phyloP scores from a whole-genome alignment of 176 grass and related monocot genomes.

The Echinochloa phyllopogon region DNA sequence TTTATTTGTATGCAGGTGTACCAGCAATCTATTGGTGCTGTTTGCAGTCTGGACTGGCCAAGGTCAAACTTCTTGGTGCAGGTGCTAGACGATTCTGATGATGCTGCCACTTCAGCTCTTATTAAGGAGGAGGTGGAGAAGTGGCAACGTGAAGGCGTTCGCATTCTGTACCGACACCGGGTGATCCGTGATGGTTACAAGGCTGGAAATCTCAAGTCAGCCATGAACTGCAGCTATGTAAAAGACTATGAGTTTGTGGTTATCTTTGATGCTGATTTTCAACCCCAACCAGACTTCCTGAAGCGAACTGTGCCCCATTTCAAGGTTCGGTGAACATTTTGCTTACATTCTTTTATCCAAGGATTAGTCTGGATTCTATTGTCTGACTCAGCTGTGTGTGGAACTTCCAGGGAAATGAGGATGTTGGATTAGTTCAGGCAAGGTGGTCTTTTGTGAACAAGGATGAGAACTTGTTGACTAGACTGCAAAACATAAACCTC shows the following conservation, averaged over 20 bases:
- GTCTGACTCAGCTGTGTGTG: background rate
- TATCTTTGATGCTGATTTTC: conserved; percentile 95
- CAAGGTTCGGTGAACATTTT: conserved; percentile 57
- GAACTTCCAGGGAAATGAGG: conserved; percentile 72
- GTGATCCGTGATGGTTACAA: conserved; percentile 84
- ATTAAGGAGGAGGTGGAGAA: conserved; percentile 85
- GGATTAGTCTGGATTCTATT: background rate
- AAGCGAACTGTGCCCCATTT: conserved; percentile 96
- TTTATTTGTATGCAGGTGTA: conserved; percentile 75
- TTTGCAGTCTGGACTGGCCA: conserved; percentile 90
- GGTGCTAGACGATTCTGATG: conserved; percentile 85
- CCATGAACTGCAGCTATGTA: conserved; percentile 91
- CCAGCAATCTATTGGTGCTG: conserved; percentile 88
- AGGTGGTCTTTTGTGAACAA: conserved; percentile 95
- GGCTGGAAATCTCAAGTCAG: conserved; percentile 92
- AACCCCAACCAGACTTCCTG: conserved; percentile 90
- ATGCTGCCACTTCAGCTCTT: conserved; percentile 63
- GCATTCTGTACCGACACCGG: conserved; percentile 80
- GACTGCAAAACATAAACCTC: conserved; percentile 92
- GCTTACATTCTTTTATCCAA: background rate
- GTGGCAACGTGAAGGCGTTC: conserved; percentile 74
- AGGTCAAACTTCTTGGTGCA: conserved; percentile 77
- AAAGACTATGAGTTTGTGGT: conserved; percentile 90
- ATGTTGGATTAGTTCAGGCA: conserved; percentile 93
- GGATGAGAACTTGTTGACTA: conserved; percentile 86